Conservation (phyloP, 176 grass and related monocot genomes). For the Oryza coarctata region DNA sequence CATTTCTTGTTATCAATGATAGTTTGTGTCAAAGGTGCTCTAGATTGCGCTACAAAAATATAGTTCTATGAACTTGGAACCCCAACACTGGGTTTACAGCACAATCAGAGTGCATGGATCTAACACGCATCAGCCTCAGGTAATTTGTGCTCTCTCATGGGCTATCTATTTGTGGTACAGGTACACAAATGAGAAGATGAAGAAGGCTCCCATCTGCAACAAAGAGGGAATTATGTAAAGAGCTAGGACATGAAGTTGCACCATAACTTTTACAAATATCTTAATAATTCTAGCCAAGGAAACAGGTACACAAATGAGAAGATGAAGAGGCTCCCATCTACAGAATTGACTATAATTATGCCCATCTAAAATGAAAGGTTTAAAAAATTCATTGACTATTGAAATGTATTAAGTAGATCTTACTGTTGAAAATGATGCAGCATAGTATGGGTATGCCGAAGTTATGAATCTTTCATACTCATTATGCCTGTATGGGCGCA, state of each 20-base stretch:
- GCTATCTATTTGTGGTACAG: constrained; percentile 89
- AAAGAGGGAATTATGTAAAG: constrained; percentile 19
- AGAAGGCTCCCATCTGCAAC: constrained; percentile 95
- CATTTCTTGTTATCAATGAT: constrained; percentile 9
- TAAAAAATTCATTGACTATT: neutral
- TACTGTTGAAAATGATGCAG: constrained; percentile 90
- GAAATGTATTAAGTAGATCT: constrained; percentile 36
- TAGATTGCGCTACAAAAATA: constrained; percentile 48
- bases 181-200: constrained; percentile 90
- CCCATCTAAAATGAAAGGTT: neutral
- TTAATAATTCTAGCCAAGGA: neutral
- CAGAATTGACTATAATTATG: neutral
- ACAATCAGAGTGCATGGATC: constrained; percentile 23
- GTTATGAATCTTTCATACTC: constrained; percentile 99
- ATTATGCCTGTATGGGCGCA: constrained; percentile 83
- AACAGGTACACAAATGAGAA: neutral
- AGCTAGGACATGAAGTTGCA: neutral
- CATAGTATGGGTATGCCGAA: constrained; percentile 89
- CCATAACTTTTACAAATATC: neutral
- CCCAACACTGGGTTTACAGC: constrained; percentile 12
- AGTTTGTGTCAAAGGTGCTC: constrained; percentile 19
- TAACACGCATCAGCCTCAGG: constrained; percentile 1
- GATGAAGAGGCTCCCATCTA: no score
- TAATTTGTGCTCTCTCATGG: constrained; percentile 24
- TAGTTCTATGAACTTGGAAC: constrained; percentile 37